Conservation (phyloP, 202 grass and related monocot species). For the Bolboschoenoplectus hybrid region DNA sequence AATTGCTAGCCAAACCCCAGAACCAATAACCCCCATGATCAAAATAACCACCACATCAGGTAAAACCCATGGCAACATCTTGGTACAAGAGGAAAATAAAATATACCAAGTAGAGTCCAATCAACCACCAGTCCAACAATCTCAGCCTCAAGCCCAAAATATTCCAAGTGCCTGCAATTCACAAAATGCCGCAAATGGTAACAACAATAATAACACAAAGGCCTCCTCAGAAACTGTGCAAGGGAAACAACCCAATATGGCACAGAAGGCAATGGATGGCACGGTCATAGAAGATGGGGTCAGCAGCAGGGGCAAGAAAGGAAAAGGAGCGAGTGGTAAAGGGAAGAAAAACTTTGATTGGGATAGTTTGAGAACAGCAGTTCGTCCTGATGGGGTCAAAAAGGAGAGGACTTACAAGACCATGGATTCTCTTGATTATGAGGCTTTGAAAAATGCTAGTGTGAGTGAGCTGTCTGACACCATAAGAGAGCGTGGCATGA, state of each 20-base stretch:
- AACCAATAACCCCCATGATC: conserved; percentile 33
- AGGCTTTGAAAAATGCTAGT: conserved; percentile 63
- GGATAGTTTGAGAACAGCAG: conserved; percentile 77
- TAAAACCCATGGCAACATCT: conserved; percentile 37
- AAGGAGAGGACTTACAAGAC: conserved; percentile 50
- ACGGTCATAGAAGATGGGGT: conserved; percentile 33
- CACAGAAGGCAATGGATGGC: conserved; percentile 41
- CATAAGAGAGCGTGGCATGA: conserved; percentile 87
- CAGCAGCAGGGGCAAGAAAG: conserved; percentile 39
- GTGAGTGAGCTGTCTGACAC: conserved; percentile 60
- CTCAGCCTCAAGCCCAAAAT: conserved; percentile 29
- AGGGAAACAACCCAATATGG: conserved; percentile 27
- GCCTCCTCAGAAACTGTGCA: conserved; percentile 45
- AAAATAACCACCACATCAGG: conserved; percentile 40
- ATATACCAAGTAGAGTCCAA: conserved; percentile 39
- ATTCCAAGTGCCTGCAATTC: conserved; percentile 5
- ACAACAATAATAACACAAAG: conserved; percentile 41
- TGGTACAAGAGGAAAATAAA: conserved; percentile 37
- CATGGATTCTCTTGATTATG: conserved; percentile 74
- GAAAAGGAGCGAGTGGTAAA: conserved; percentile 39
- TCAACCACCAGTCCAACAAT: conserved; percentile 31
- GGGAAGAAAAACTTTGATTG: conserved; percentile 66
- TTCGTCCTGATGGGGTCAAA: conserved; percentile 40
- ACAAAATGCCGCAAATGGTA: conserved; percentile 42
- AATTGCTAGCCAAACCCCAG: neutral